These are phyloP conservation scores for Cutaneotrichosporon dermatis DNA, from an alignment of 1,284 basidiomycete species.

Conservation along the genomic window DNA sequence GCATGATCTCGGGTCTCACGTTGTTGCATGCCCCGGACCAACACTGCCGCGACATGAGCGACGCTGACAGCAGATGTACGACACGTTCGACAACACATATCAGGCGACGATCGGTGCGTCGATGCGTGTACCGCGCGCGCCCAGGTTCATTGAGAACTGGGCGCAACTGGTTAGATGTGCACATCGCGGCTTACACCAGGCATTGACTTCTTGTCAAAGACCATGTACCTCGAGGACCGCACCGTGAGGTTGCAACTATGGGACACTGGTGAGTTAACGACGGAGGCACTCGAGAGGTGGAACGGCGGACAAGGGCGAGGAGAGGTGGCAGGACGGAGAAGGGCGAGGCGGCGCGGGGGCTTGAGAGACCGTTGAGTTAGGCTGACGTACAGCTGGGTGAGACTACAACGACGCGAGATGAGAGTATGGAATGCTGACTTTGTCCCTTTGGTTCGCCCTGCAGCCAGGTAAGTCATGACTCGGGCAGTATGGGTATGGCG, in stretches of 20 bases:
- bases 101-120: slow-evolving; percentile 84
- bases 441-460: neutral
- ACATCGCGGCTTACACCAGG: slow-evolving; percentile 43
- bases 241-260: slow-evolving; percentile 96
- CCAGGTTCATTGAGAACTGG: neutral
- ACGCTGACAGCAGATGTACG: slow-evolving; percentile 75
- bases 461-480: slow-evolving; percentile 29
- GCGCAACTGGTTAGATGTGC: too few species aligned
- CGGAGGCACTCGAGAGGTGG: too few species aligned
- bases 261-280: slow-evolving; percentile 75
- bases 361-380: neutral
- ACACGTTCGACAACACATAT: slow-evolving; percentile 99
- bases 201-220: slow-evolving; percentile 99
- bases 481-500: too few species aligned
- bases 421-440: too few species aligned
- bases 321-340: too few species aligned
- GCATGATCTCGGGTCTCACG: neutral
- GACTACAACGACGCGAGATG: neutral
- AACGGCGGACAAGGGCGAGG: too few species aligned
- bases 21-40: too few species aligned
- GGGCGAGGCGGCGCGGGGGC: too few species aligned
- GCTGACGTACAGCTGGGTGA: slow-evolving; percentile 35
- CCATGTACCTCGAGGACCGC: slow-evolving; percentile 98
- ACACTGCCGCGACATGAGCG: too few species aligned
- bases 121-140: neutral